Conservation (phyloP, 257 asterid species). For the Leptodermis oblonga region DNA sequence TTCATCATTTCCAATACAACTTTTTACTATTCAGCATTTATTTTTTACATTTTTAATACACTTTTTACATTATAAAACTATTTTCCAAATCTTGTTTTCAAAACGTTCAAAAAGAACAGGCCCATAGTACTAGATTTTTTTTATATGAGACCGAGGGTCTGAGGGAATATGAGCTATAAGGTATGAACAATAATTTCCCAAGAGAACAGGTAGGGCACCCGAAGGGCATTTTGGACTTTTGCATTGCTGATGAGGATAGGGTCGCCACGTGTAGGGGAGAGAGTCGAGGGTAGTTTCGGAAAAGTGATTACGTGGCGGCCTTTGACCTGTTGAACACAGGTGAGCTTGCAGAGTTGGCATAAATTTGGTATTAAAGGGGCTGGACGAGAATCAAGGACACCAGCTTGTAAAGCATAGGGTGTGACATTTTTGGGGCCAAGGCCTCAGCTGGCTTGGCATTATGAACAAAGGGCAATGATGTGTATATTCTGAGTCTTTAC, state of each 20-base stretch:
- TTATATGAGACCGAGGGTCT: too few relatives aligned
- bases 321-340: constrained; percentile 14
- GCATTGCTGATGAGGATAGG: constrained; percentile 5
- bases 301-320: constrained; percentile 16
- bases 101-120: too few relatives aligned
- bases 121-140: too few relatives aligned
- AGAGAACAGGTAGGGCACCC: too few relatives aligned
- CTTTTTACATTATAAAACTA: too few relatives aligned
- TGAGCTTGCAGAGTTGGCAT: neutral
- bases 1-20: too few relatives aligned
- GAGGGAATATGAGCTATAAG: too few relatives aligned
- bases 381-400: neutral
- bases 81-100: too few relatives aligned
- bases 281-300: constrained; percentile 30
- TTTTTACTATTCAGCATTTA: too few relatives aligned
- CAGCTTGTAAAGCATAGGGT: constrained; percentile 8
- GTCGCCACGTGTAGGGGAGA: constrained; percentile 29
- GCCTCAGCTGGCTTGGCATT: constrained; percentile 5
- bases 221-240: neutral
- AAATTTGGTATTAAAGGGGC: neutral
- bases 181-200: too few relatives aligned
- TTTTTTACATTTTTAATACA: too few relatives aligned
- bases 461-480: neutral
- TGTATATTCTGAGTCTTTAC: neutral
- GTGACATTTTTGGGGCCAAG: neutral